phyloP scores from a whole-genome alignment of 179 eudicot genomes.

The Pouteria campechiana region DNA sequence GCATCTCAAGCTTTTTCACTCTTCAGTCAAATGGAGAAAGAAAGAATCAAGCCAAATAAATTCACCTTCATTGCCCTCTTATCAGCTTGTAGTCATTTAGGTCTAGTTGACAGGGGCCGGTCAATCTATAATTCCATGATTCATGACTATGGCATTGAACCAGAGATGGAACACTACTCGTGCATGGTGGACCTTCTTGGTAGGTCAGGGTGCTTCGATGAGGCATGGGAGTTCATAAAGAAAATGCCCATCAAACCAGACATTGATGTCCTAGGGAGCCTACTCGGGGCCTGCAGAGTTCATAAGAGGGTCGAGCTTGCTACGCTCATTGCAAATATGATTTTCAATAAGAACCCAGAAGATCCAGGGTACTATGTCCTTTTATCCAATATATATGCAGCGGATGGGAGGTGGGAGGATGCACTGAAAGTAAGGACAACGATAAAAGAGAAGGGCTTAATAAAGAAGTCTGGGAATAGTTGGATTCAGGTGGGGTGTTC shows the following conservation, averaged over 20 bases:
- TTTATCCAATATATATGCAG: conserved; percentile 10
- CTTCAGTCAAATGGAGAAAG: conserved; percentile 4
- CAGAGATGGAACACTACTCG: conserved; percentile 7
- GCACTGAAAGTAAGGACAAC: conserved; percentile 8
- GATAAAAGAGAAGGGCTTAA: conserved; percentile 10
- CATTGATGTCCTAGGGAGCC: neutral
- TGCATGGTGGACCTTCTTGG: conserved; percentile 13
- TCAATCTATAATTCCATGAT: conserved; percentile 2
- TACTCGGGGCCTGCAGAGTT: conserved; percentile 9
- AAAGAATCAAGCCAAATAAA: conserved; percentile 2
- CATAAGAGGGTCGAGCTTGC: conserved; percentile 3
- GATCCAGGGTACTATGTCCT: conserved; percentile 8
- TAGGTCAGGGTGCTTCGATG: conserved; percentile 6
- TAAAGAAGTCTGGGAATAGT: conserved; percentile 9
- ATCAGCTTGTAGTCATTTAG: conserved; percentile 7
- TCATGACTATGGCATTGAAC: conserved; percentile 2
- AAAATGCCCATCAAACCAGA: conserved; percentile 9
- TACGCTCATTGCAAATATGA: neutral
- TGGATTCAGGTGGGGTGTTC: conserved; percentile 7
- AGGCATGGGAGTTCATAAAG: conserved; percentile 8
- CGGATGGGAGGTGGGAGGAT: conserved; percentile 8
- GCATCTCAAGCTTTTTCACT: conserved; percentile 2
- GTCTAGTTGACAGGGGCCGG: conserved; percentile 3
- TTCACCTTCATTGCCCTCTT: conserved; percentile 6
- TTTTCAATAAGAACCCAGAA: neutral